Evolutionary conservation across 108 stramenopile genomes (phyloP), one percentile per base, ranked within the genome.

Genomic region (Licmophora abbreviata): DNA sequence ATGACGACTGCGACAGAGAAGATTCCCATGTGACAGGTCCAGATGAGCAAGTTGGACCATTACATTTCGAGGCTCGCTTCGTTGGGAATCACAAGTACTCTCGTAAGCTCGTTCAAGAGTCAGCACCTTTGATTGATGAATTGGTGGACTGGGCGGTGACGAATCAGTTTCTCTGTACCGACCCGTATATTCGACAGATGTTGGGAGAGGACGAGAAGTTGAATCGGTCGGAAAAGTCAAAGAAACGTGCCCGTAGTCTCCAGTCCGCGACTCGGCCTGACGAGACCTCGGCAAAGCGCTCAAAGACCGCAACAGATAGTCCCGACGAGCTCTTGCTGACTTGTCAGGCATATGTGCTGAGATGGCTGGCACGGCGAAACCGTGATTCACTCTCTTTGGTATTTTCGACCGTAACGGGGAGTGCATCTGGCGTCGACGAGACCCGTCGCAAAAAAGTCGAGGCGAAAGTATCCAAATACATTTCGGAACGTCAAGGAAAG

Each of bases 341-440:
- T n/a, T n/a, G n/a, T n/a, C n/a, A n/a, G n/a, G n/a, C n/a, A n/a
- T n/a, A n/a, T n/a, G n/a, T 74, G 0, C 51, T 74, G 9, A 58
- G 68, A 51, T 66, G 63, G 67, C 69, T 74, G 46, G 73, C 58
- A 4, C 35, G 73, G 43, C 44, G 68, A 28, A 64, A 74, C 31
- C 33, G 54, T 21, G 29, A 31, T 7, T 37, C 52, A 9, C 2
- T 59, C 14, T 37, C 24, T 11, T 34, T 57, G 20, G 15, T 57
- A 4, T 42, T 57, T 21, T 35, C 34, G 34, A n/a, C n/a, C n/a
- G n/a, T n/a, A n/a, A n/a, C n/a, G n/a, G n/a, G n/a, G n/a, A n/a
- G n/a, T n/a, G n/a, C n/a, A n/a, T n/a, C n/a, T n/a, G n/a, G n/a
- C n/a, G n/a, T n/a, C n/a, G n/a, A n/a, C n/a, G n/a, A n/a, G n/a